phyloP scores from a whole-genome alignment of 306 rosid genomes.

The Quercus suber region DNA sequence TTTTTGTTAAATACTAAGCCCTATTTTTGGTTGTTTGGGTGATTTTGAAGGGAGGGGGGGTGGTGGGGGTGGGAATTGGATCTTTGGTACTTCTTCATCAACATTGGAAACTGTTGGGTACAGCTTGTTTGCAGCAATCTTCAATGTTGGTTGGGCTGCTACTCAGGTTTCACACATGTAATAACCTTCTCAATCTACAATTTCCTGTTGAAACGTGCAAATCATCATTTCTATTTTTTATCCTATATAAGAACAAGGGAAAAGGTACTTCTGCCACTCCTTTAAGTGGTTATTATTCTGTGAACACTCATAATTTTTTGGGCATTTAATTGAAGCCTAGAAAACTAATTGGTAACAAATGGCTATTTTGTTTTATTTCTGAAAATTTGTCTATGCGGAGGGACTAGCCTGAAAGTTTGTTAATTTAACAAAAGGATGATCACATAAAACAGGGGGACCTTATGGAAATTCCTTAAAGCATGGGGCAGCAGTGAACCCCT shows the following conservation, averaged over 20 bases:
- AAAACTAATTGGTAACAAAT: neutral
- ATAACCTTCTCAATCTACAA: slow-evolving; percentile 27
- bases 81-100: slow-evolving; percentile 51
- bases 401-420: neutral
- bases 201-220: slow-evolving; percentile 4
- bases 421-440: neutral
- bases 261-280: neutral
- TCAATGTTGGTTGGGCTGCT: slow-evolving; percentile 97
- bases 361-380: neutral
- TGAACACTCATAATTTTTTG: neutral
- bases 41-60: no score
- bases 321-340: neutral
- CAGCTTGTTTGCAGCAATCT: slow-evolving; percentile 87
- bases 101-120: slow-evolving; percentile 71
- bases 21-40: no score
- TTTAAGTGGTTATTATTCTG: neutral
- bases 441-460: neutral
- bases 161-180: slow-evolving; percentile 98
- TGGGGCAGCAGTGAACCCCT: neutral
- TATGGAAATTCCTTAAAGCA: neutral
- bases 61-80: no score
- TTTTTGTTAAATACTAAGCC: no score
- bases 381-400: neutral
- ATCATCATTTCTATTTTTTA: neutral
- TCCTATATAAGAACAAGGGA: neutral